Evolutionary conservation across 2,329 filamentous ascomycete species (phyloP), one percentile per base, ranked within the genome.

Genomic region (Chalara sp.): DNA sequence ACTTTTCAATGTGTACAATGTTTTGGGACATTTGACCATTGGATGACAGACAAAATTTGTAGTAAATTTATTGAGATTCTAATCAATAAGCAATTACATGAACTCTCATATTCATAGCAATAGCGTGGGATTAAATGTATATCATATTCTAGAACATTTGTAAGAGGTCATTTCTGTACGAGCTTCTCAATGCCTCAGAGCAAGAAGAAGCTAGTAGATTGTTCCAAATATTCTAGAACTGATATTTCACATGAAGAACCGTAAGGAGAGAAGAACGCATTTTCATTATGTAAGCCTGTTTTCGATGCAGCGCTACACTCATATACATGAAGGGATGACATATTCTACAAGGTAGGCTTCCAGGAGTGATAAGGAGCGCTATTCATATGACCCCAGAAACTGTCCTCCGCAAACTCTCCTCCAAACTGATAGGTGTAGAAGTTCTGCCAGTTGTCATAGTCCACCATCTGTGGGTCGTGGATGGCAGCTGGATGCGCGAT

Each of bases 331-430:
- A 21, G 21, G 21, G 21, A 21, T 21, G 21, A 21, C 21, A 21
- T 21, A 2, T 21, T 21, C 21, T 21, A 21, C 21, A 21, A 21
- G 21, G 21, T 21, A 21, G 21, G 21, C 21, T 21, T 21, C 21
- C 21, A 21, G 21, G 21, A 21, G 21, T 21, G 21, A 21, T 21
- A 21, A 21, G 21, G 21, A 21, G 21, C 21, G 21, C 72, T 74
- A 59, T 81, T 81, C 58, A 81, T 61, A 51, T 79, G 63, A 35
- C 73, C 75, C 78, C 78, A 81, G 50, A 81, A 71, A 44, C 76
- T 79, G 56, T 79, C 76, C 44, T 71, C 70, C 3, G 71, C 73
- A 65, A 80, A 79, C 50, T 73, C 76, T 1, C 78, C 78, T 29
- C 73, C 76, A 64, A 81, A 81, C 52, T 76, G 71, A 73, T 73